These are phyloP conservation scores for Inosperma sp. DNA, from an alignment of 768 basidiomycete species.

Conservation along the genomic window DNA sequence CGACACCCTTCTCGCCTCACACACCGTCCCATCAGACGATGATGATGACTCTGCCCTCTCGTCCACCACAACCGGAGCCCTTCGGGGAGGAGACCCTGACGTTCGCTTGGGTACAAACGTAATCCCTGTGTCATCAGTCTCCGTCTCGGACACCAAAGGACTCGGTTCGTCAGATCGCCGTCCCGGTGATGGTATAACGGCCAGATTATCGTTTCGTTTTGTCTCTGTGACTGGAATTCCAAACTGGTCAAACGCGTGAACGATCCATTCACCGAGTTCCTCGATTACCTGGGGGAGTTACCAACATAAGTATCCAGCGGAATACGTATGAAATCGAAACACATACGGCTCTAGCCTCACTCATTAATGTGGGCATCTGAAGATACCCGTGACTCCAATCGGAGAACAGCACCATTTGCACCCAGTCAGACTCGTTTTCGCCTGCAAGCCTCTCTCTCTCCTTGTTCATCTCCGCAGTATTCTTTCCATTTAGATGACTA, in stretches of 20 bases:
- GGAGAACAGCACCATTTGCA: conserved; percentile 86
- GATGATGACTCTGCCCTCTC: conserved; percentile 9
- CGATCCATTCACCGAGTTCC: conserved; percentile 78
- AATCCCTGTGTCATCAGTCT: conserved; percentile 66
- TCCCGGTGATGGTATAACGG: conserved; percentile 15
- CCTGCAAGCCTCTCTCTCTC: conserved; percentile 57
- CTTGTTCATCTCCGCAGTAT: conserved; percentile 41
- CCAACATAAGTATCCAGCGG: conserved; percentile 5
- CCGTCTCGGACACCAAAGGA: conserved; percentile 39
- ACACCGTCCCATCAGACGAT: conserved; percentile 10
- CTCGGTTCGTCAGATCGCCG: conserved; percentile 15
- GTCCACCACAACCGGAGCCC: neutral
- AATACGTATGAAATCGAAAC: conserved; percentile 5
- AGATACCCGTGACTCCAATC: conserved; percentile 98
- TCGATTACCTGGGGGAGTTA: conserved; percentile 24
- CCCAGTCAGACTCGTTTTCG: conserved; percentile 92
- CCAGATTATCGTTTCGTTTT: conserved; percentile 7
- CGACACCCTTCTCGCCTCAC: conserved; percentile 6
- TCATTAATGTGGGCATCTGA: conserved; percentile 89
- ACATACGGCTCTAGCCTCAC: conserved; percentile 63
- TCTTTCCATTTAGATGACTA: conserved; percentile 15
- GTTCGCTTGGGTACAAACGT: conserved; percentile 46
- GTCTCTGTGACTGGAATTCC: conserved; percentile 14
- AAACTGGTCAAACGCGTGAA: conserved; percentile 59
- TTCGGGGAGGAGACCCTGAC: conserved; percentile 5